Evolutionary conservation across 164 flowering plant genomes (phyloP).

Genomic region (Pachysandra terminalis): DNA sequence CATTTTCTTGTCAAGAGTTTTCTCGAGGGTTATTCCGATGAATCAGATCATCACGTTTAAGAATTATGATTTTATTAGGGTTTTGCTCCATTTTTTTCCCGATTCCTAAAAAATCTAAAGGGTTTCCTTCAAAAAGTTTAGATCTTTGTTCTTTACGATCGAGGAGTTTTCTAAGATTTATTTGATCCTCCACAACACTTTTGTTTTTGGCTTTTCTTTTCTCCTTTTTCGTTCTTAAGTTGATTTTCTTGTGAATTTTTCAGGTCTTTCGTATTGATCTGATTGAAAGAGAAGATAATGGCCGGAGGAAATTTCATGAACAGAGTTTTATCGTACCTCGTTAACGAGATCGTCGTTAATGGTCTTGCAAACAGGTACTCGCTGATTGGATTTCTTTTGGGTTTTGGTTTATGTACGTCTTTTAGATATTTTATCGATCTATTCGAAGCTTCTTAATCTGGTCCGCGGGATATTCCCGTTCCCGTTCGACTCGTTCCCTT

Average conservation of each 20-base stretch:
- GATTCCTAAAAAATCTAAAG: too few relatives aligned
- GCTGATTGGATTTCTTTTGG: too few relatives aligned
- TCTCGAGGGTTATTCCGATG: too few relatives aligned
- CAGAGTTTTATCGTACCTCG: conserved; percentile 55
- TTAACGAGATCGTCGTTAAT: conserved; percentile 58
- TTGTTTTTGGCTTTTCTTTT: neutral
- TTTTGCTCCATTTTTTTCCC: too few relatives aligned
- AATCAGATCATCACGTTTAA: too few relatives aligned
- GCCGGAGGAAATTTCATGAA: conserved; percentile 63
- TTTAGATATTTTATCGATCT: too few relatives aligned
- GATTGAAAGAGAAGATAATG: conserved; percentile 14
- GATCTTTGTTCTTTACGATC: too few relatives aligned
- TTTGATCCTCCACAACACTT: too few relatives aligned
- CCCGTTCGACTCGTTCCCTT: conserved; percentile 29
- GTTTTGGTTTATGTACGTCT: neutral
- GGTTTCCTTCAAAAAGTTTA: too few relatives aligned
- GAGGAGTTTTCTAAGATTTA: neutral
- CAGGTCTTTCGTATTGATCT: neutral
- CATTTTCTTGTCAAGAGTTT: too few relatives aligned
- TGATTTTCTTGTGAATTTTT: neutral
- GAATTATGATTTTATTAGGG: too few relatives aligned
- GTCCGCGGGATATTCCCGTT: conserved; percentile 21
- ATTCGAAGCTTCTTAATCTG: conserved; percentile 43
- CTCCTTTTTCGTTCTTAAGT: neutral
- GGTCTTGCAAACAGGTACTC: conserved; percentile 69